Conservation (phyloP, 331 rosid genomes). For the Pyracantha coccinea region DNA sequence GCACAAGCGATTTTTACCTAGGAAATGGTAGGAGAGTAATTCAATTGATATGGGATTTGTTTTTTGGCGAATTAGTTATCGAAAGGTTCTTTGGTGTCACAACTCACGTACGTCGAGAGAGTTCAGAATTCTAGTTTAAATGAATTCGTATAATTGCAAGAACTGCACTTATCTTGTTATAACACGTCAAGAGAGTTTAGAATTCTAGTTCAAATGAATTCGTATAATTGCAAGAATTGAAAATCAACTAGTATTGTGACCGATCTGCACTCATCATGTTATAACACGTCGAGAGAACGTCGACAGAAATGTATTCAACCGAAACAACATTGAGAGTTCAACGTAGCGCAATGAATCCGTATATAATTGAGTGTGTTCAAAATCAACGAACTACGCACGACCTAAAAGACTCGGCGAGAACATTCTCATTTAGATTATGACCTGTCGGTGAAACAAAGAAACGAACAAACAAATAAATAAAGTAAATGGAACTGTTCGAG, state of each 20-base stretch:
- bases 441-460: conserved; percentile 38
- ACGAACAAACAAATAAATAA: neutral
- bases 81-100: neutral
- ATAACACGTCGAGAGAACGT: too few relatives aligned
- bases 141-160: neutral
- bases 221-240: neutral
- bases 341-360: neutral
- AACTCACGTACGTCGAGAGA: neutral
- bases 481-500: neutral
- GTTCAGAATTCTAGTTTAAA: neutral
- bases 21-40: too few relatives aligned
- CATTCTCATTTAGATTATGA: conserved; percentile 59
- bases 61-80: neutral
- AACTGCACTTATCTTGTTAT: too few relatives aligned
- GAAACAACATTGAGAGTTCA: neutral
- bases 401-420: conserved; percentile 53
- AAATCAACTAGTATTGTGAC: too few relatives aligned
- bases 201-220: neutral
- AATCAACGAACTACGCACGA: conserved; percentile 18
- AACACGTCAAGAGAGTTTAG: too few relatives aligned
- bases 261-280: too few relatives aligned
- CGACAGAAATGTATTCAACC: neutral
- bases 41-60: too few relatives aligned
- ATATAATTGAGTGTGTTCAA: neutral
- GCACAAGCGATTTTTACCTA: neutral